Evolutionary conservation across 2,329 filamentous ascomycete species (phyloP).

Genomic region (Ophidiomyces ophidiicola): DNA sequence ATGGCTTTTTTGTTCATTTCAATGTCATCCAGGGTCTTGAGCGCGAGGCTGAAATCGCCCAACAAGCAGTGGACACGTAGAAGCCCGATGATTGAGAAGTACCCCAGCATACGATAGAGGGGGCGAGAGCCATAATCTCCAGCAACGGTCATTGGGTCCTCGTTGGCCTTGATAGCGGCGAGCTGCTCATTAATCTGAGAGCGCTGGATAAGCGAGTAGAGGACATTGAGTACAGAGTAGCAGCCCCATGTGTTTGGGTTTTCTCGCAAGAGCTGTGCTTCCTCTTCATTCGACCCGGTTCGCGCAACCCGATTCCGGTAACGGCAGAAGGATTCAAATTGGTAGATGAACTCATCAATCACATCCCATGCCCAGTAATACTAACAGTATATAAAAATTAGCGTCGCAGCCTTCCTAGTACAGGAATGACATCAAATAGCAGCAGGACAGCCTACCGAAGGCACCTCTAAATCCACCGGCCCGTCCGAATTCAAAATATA

Average conservation of each 20-base stretch:
- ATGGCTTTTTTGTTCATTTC: conserved; percentile 99
- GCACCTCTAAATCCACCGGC: conserved; percentile 92
- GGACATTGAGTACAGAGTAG: conserved; percentile 97
- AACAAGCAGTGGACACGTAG: conserved; percentile 91
- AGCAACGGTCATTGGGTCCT: conserved; percentile 75
- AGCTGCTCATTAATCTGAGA: conserved; percentile 98
- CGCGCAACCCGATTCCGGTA: conserved; percentile 88
- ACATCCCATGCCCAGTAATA: conserved; percentile 99
- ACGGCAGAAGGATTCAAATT: conserved; percentile 98
- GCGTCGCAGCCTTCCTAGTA: not conserved
- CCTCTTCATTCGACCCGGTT: conserved; percentile 71
- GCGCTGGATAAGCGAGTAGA: conserved; percentile 96
- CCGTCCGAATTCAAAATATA: conserved; percentile 98
- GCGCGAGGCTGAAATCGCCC: conserved; percentile 91
- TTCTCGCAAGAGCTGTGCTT: conserved; percentile 79
- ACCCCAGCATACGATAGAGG: conserved; percentile 95
- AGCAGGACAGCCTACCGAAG: conserved; percentile 57
- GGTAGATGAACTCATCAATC: conserved; percentile 99
- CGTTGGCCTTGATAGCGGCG: conserved; percentile 82
- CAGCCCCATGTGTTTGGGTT: conserved; percentile 99
- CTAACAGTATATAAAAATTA: conserved; percentile 36
- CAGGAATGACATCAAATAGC: not conserved
- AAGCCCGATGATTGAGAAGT: conserved; percentile 97
- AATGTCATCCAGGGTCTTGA: conserved; percentile 98
- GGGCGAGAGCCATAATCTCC: conserved; percentile 92